A percentile compares a stretch with the other conserved stretches of the same genome.
Evolutionary conservation across 2,329 filamentous ascomycete species (phyloP).

Genomic region (Grosmannia serpens): DNA sequence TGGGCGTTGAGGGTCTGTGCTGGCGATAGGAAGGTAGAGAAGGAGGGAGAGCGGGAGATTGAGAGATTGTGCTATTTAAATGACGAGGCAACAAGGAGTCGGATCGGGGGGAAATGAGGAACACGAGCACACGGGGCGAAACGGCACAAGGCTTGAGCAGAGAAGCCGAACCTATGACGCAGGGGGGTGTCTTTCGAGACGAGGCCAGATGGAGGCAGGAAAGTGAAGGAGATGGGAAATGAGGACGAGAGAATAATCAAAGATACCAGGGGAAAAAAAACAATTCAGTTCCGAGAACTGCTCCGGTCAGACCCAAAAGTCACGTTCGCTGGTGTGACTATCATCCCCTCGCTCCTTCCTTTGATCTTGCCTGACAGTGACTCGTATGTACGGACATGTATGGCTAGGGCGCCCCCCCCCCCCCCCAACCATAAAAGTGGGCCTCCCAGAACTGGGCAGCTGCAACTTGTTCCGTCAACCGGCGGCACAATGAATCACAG

Average conservation of each 20-base stretch:
- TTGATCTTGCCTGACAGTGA: background rate
- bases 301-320: background rate
- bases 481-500: no score
- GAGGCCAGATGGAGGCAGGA: background rate
- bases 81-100: background rate
- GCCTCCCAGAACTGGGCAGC: no score
- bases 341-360: background rate
- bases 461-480: no score
- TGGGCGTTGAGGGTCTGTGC: background rate
- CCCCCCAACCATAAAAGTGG: no score
- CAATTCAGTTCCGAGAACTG: background rate
- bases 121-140: background rate
- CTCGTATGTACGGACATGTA: background rate
- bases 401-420: background rate
- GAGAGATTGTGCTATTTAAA: background rate
- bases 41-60: background rate
- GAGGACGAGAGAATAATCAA: background rate
- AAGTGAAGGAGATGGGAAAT: background rate
- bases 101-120: background rate
- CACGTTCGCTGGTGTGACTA: conserved; percentile 3
- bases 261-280: background rate
- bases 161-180: background rate
- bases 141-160: background rate
- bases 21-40: background rate
- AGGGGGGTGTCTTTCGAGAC: background rate